A percentile compares a stretch with the other conserved stretches of the same genome.
phyloP scores from a whole-genome alignment of 1,284 basidiomycete genomes.

The Coniophora puteana region DNA sequence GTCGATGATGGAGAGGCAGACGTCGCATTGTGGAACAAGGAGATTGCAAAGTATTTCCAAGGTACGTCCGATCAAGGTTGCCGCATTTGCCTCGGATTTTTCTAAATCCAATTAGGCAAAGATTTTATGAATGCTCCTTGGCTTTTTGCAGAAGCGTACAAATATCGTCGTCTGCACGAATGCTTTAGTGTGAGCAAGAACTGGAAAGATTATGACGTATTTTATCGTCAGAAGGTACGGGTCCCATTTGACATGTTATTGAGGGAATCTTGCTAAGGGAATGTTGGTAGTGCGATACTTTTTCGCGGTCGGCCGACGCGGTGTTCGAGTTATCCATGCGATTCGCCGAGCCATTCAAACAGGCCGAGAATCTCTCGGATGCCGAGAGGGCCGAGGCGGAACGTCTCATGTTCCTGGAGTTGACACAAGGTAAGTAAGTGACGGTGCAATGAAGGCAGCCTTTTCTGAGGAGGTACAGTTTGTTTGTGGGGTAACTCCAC shows the following conservation, averaged over 20 bases:
- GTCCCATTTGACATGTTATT: conserved; percentile 2
- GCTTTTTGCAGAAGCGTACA: conserved; percentile 97
- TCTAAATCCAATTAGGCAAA: conserved; percentile 51
- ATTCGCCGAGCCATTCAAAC: conserved; percentile 83
- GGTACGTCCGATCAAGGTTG: conserved; percentile 43
- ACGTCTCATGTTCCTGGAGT: conserved; percentile 89
- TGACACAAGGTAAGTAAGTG: conserved; percentile 70
- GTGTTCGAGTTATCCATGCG: conserved; percentile 95
- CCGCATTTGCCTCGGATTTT: background rate
- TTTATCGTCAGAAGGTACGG: conserved; percentile 87
- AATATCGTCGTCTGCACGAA: conserved; percentile 93
- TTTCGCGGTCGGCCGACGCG: conserved; percentile 88
- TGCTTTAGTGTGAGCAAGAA: conserved; percentile 93
- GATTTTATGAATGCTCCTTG: conserved; percentile 97
- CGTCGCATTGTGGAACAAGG: conserved; percentile 96
- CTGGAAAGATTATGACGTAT: conserved; percentile 89
- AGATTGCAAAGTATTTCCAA: conserved; percentile 91
- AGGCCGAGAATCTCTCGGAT: conserved; percentile 50
- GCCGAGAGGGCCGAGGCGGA: conserved; percentile 72
- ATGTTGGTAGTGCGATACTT: conserved; percentile 80
- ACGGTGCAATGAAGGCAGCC: conserved; percentile 4
- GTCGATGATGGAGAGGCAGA: conserved; percentile 93
- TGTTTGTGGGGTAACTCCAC: conserved; percentile 98
- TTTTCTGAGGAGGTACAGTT: conserved; percentile 42
- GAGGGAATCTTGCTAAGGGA: conserved; percentile 7